Evolutionary conservation across 1,284 basidiomycete species (phyloP), one percentile per base, ranked within the genome.

Genomic region (Leccinum cinnamomeum): DNA sequence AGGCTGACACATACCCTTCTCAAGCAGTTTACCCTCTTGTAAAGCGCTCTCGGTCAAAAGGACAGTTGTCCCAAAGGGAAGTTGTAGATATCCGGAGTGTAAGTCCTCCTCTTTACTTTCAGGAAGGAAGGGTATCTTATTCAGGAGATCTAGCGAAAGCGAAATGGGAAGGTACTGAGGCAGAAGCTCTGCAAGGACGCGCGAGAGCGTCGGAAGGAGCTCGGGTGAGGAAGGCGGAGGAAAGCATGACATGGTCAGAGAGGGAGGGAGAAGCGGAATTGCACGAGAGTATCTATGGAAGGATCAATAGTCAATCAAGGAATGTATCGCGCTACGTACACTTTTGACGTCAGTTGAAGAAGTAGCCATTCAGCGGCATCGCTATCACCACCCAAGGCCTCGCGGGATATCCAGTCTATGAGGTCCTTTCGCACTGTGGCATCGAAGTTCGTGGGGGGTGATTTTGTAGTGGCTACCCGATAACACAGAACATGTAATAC

Each of bases 361-460:
- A 95, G 76, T 3, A 91, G 77, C 86, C 89, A 94, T 75, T 95
- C 90, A 10, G 93, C 92, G 0, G 88, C 89, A 37, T 85, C 78
- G 30, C 65, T 70, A 70, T 94, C 92, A 0, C 89, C 88, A 2
- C 80, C 87, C 1, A 94, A 77, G 6, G 81, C 84, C 65, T 89
- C 84, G 20, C 82, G 74, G 0, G 91, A 87, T 56, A 94, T 82
- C 89, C 91, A 93, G 1, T 76, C 65, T 41, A 94, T 79, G 16
- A 94, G 76, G 56, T 87, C 81, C 4, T 80, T 67, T 51, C 88
- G 79, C 6, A 83, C 56, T 25, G 59, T 41, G 18, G 62, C 25
- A 28, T 70, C 64, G 11, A 62, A 5, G 6, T 39, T 56, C 37
- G 58, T 56, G 16, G 41, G 18, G 59, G 56, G 53, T 37, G 50